Conservation (phyloP, 2,329 filamentous ascomycete genomes). For the Diaporthe sp. region DNA sequence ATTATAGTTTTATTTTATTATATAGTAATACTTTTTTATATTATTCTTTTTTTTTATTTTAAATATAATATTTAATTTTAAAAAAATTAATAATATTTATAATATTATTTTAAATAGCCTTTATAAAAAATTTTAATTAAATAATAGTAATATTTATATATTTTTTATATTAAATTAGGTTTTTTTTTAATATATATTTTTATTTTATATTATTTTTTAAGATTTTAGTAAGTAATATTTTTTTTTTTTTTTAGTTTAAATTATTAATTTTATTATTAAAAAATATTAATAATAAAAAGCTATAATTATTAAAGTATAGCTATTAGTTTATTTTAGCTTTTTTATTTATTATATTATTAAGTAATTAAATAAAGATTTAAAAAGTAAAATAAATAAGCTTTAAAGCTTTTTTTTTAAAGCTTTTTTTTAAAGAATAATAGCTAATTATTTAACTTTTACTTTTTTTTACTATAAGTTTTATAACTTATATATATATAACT, state of each 20-base stretch:
- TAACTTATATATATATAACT: neutral
- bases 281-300: neutral
- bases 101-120: neutral
- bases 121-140: neutral
- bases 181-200: no score
- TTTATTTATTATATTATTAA: neutral
- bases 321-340: neutral
- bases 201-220: no score
- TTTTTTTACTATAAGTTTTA: neutral
- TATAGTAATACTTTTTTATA: neutral
- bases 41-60: neutral
- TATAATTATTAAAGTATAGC: neutral
- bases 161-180: neutral
- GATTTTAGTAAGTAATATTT: no score
- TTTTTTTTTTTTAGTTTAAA: no score
- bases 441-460: neutral
- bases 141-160: neutral
- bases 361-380: neutral
- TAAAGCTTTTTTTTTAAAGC: neutral
- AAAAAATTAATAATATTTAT: neutral
- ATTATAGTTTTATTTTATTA: neutral
- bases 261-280: no score
- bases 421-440: no score
- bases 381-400: neutral
- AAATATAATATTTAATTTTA: neutral